Evolutionary conservation across 2,329 filamentous ascomycete genomes (phyloP).

Genomic region (Purpureocillium takamizusanense): DNA sequence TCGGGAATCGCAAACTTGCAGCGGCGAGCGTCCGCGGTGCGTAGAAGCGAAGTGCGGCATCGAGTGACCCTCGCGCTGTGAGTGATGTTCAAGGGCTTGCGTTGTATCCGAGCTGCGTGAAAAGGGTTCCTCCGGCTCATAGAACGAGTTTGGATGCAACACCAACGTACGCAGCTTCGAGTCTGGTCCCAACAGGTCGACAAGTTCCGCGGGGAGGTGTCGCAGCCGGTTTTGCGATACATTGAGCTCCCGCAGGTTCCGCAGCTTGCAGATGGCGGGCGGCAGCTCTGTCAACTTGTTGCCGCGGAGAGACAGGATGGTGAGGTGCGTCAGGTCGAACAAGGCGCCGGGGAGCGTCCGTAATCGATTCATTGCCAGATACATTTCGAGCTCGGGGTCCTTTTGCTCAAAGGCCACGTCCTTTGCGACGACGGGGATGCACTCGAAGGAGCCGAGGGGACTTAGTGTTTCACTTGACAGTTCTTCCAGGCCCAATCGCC

Average conservation of each 20-base stretch:
- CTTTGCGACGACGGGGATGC: slow-evolving; percentile 43
- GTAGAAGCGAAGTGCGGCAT: slow-evolving; percentile 14
- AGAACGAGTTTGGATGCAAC: slow-evolving; percentile 55
- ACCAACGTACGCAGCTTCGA: slow-evolving; percentile 41
- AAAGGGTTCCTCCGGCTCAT: slow-evolving; percentile 25
- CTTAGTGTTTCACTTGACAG: slow-evolving; percentile 49
- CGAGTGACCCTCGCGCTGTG: neutral
- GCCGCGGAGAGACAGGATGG: slow-evolving; percentile 55
- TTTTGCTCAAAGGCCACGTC: slow-evolving; percentile 51
- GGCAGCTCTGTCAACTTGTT: slow-evolving; percentile 56
- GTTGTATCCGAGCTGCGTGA: no score
- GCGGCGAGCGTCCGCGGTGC: slow-evolving; percentile 19
- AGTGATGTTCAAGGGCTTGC: neutral
- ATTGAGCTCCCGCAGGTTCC: slow-evolving; percentile 53
- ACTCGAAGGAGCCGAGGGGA: slow-evolving; percentile 44
- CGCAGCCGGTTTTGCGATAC: slow-evolving; percentile 54
- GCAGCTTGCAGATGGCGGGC: slow-evolving; percentile 46
- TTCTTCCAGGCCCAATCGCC: slow-evolving; percentile 42
- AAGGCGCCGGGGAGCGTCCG: slow-evolving; percentile 47
- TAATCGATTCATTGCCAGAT: slow-evolving; percentile 51
- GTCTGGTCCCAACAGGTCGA: slow-evolving; percentile 40
- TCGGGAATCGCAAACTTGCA: slow-evolving; percentile 20
- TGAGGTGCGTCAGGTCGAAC: slow-evolving; percentile 53
- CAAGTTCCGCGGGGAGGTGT: slow-evolving; percentile 53
- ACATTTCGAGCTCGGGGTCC: slow-evolving; percentile 52